Evolutionary conservation across 2,329 filamentous ascomycete genomes (phyloP).

Genomic region (Colletotrichum sp.): DNA sequence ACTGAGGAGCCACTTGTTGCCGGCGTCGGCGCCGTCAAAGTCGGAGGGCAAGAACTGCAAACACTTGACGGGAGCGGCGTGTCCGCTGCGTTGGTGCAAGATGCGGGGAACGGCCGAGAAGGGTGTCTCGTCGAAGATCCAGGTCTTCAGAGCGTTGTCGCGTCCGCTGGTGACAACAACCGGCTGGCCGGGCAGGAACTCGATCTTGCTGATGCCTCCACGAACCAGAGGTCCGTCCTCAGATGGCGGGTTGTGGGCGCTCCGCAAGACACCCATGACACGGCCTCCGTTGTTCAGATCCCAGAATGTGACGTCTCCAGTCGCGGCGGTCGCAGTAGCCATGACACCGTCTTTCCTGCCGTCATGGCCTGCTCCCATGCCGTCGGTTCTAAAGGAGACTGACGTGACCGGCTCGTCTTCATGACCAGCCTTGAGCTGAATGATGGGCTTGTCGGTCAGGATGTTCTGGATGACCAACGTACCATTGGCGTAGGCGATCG

Average conservation of each 20-base stretch:
- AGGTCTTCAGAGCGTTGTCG: conserved; percentile 93
- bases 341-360: conserved; percentile 88
- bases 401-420: conserved; percentile 73
- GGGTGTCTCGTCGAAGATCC: conserved; percentile 94
- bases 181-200: conserved; percentile 89
- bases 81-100: conserved; percentile 85
- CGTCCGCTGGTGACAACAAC: conserved; percentile 88
- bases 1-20: conserved; percentile 93
- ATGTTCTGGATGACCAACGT: conserved; percentile 83
- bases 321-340: conserved; percentile 82
- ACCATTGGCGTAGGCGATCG: conserved; percentile 85
- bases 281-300: conserved; percentile 89
- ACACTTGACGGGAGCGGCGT: conserved; percentile 83
- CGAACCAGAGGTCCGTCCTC: conserved; percentile 59
- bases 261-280: conserved; percentile 84
- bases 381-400: conserved; percentile 91
- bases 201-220: conserved; percentile 83
- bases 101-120: conserved; percentile 87
- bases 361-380: conserved; percentile 85
- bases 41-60: conserved; percentile 86
- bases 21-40: conserved; percentile 86
- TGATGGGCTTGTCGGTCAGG: conserved; percentile 73
- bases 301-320: conserved; percentile 94
- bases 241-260: conserved; percentile 82
- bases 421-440: conserved; percentile 71